These are phyloP conservation scores for Zymoseptoria ardabiliae DNA, from an alignment of 2,329 filamentous ascomycete genomes.

Conservation along the genomic window DNA sequence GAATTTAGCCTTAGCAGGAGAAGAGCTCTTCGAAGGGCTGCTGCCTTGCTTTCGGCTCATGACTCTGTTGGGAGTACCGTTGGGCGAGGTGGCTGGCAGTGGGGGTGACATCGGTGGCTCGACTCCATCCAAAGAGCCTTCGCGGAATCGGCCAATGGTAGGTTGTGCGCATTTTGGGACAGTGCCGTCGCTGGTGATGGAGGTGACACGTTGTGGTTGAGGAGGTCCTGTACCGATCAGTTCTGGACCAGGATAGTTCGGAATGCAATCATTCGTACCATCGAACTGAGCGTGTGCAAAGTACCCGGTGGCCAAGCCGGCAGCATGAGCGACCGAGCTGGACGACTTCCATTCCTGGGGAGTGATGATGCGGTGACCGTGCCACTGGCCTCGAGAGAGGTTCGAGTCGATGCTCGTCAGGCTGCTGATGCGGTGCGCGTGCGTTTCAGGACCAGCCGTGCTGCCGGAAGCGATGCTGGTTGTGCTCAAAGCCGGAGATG, in stretches of 20 bases:
- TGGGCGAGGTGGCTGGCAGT: constrained; percentile 14
- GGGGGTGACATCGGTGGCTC: constrained; percentile 17
- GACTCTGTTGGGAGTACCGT: constrained; percentile 10
- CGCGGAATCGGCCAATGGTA: constrained; percentile 18
- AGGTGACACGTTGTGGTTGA: constrained; percentile 9
- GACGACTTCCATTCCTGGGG: constrained; percentile 28
- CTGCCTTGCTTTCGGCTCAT: constrained; percentile 11
- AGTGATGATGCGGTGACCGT: constrained; percentile 25
- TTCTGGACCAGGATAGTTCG: constrained; percentile 9
- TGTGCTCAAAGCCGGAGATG: constrained; percentile 11
- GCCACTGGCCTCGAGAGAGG: constrained; percentile 17
- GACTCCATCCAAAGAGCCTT: constrained; percentile 22
- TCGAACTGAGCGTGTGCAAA: constrained; percentile 29
- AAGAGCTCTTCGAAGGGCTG: constrained; percentile 24
- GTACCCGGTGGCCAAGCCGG: constrained; percentile 26
- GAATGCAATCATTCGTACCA: constrained; percentile 21
- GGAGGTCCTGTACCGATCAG: constrained; percentile 7
- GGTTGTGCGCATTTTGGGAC: not conserved
- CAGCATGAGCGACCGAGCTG: constrained; percentile 25
- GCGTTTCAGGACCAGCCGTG: constrained; percentile 3
- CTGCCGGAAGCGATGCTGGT: constrained; percentile 14
- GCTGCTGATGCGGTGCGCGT: constrained; percentile 19
- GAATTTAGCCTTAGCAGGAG: constrained; percentile 41
- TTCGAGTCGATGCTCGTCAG: constrained; percentile 24
- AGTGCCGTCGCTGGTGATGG: constrained; percentile 1